Conservation (phyloP, 2,329 filamentous ascomycete genomes). For the Cryphonectria japonica region DNA sequence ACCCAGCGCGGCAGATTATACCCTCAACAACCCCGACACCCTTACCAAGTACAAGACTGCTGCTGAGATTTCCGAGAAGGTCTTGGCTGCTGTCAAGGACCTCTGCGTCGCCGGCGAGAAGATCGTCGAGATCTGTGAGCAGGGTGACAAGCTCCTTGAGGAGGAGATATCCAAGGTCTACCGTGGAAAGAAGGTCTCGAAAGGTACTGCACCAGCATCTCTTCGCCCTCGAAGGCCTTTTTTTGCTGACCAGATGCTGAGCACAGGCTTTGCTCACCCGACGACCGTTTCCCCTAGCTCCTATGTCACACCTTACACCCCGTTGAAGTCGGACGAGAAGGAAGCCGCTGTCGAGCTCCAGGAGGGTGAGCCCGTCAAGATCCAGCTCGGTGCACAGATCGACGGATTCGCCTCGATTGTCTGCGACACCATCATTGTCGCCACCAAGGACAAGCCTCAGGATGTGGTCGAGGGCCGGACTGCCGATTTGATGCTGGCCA, state of each 20-base stretch:
- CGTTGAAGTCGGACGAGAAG: slow-evolving; percentile 80
- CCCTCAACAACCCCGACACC: slow-evolving; percentile 88
- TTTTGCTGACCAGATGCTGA: slow-evolving; percentile 14
- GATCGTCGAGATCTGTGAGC: slow-evolving; percentile 91
- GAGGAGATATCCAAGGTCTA: slow-evolving; percentile 96
- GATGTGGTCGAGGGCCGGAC: slow-evolving; percentile 73
- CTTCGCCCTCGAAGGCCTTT: neutral
- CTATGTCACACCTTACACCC: slow-evolving; percentile 96
- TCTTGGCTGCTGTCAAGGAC: slow-evolving; percentile 80
- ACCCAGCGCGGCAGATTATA: slow-evolving; percentile 68
- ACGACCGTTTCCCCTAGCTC: slow-evolving; percentile 93
- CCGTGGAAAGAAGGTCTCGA: slow-evolving; percentile 95
- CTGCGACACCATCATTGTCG: slow-evolving; percentile 86
- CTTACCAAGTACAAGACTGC: slow-evolving; percentile 99
- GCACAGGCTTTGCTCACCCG: slow-evolving; percentile 82
- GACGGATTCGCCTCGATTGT: slow-evolving; percentile 96
- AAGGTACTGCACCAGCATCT: slow-evolving; percentile 61
- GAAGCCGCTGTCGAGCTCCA: slow-evolving; percentile 83
- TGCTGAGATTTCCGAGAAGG: slow-evolving; percentile 92
- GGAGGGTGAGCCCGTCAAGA: slow-evolving; percentile 88
- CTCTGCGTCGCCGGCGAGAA: slow-evolving; percentile 83
- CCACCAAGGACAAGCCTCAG: slow-evolving; percentile 60
- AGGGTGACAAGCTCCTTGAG: slow-evolving; percentile 92
- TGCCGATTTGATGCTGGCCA: slow-evolving; percentile 88
- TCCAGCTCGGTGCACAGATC: slow-evolving; percentile 98